Base-by-base conservation (phyloP, 129 eudicot species). In the Kitagawia praeruptora region DNA sequence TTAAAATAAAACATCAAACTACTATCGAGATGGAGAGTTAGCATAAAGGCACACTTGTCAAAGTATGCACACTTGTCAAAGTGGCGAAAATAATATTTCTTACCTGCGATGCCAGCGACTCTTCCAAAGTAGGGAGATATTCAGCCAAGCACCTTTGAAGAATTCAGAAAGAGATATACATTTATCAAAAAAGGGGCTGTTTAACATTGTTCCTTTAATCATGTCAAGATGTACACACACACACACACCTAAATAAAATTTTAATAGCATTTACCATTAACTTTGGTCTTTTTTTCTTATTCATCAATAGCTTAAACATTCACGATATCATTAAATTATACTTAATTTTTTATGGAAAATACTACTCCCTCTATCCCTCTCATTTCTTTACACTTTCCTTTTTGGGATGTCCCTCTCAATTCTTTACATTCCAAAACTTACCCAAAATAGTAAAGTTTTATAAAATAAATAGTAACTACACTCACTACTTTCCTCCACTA, bases 101-200 rank as follows among this genome's bases (percentile, higher is more conserved):
- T 37, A 92, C 98, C 96, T 95, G 93, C 39, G 87, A 78, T 58
- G 85, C 83, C 77, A 95, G 89, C 84, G 86, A 82, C 75, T 90
- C 94, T 81, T 95, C 98, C 80, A 95, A 79, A 83, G 73, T 85
- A 23, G 92, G 96, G 82, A 95, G 98, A 87, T 95, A 95, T 83
- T 92, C 98, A 79, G 98, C 98, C 97, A 90, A 88, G 88, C 98
- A 95, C 98, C 98, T 95, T 51, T 25, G 70, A 40, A 42, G 49
- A 44, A 73, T n/a, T 46, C 77, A 61, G 80, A 84, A 73, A 70
- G 71, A 51, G 64, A 70, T 34, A 10, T 75, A 8, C 31, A 63
- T 54, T 0, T 53, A 21, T 21, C 1, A 2, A 54, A 54, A 54
- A 16, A 51, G 58, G n/a, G 58, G 23, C 19, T 14, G 23, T 51